Percentiles rank a stretch among this genome's conserved stretches.
These are phyloP conservation scores for Trapa bicornis DNA, from an alignment of 345 rosid genomes.

Conservation along the genomic window DNA sequence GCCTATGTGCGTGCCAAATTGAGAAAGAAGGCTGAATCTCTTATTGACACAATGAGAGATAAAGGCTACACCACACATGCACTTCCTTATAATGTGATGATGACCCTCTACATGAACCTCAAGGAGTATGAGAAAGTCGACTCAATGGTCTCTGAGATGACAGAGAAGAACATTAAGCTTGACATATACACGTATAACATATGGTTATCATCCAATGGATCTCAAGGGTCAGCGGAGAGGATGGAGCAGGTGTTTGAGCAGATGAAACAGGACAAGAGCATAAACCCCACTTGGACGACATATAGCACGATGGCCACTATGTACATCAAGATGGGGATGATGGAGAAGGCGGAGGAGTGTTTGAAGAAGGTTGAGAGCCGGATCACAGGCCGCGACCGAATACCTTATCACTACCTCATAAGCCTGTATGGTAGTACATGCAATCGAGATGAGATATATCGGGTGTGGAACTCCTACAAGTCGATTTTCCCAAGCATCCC, in stretches of 20 bases:
- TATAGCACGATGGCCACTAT: constrained; percentile 86
- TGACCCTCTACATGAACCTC: constrained; percentile 89
- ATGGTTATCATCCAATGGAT: constrained; percentile 78
- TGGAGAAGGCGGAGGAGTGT: constrained; percentile 72
- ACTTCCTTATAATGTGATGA: constrained; percentile 88
- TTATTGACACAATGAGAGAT: constrained; percentile 53
- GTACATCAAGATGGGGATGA: constrained; percentile 66
- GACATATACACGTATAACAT: constrained; percentile 87
- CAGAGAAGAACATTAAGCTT: constrained; percentile 47
- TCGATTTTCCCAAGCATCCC: constrained; percentile 63
- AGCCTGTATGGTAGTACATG: constrained; percentile 66
- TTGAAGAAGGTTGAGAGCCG: constrained; percentile 69
- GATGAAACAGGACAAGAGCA: constrained; percentile 49
- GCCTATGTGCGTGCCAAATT: constrained; percentile 49
- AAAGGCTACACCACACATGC: constrained; percentile 50
- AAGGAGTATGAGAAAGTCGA: constrained; percentile 66
- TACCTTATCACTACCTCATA: constrained; percentile 79
- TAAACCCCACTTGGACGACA: constrained; percentile 81
- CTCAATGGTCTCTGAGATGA: constrained; percentile 60
- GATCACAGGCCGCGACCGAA: constrained; percentile 68
- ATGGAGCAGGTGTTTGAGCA: constrained; percentile 69
- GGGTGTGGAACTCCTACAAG: constrained; percentile 77
- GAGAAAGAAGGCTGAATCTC: constrained; percentile 60
- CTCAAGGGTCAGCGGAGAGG: constrained; percentile 48
- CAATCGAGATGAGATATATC: constrained; percentile 53